Conservation (phyloP, 1,139 yeast genomes). For the Tardiomyces blankii region DNA sequence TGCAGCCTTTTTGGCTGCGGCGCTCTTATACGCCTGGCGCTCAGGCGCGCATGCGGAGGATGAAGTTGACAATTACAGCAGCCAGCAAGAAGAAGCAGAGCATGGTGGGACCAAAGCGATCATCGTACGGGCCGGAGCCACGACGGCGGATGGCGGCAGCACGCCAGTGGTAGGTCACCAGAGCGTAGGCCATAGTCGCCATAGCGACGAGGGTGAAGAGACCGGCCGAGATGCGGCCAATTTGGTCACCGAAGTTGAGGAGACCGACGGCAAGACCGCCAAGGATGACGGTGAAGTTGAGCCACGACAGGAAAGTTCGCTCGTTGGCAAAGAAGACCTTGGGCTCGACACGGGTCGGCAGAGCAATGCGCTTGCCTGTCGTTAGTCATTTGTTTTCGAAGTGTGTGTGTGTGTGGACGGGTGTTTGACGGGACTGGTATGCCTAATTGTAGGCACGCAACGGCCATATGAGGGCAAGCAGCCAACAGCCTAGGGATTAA, state of each 20-base stretch:
- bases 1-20: no score
- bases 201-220: constrained; percentile 85
- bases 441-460: no score
- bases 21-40: no score
- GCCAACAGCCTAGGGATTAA: no score
- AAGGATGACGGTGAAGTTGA: constrained; percentile 91
- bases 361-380: constrained; percentile 78
- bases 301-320: constrained; percentile 89
- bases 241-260: constrained; percentile 87
- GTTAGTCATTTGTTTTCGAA: neutral
- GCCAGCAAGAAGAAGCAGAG: constrained; percentile 83
- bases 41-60: constrained; percentile 54
- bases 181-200: constrained; percentile 95
- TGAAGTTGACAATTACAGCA: constrained; percentile 86
- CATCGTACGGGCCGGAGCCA: constrained; percentile 97
- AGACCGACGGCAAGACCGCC: constrained; percentile 96
- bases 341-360: constrained; percentile 97
- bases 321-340: constrained; percentile 98
- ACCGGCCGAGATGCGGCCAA: constrained; percentile 90
- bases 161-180: constrained; percentile 97
- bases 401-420: neutral
- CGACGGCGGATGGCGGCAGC: constrained; percentile 96
- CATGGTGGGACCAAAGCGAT: constrained; percentile 98
- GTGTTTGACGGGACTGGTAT: no score
- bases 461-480: no score